Conservation (phyloP, 164 flowering plant genomes). For the Houttuynia cordata region DNA sequence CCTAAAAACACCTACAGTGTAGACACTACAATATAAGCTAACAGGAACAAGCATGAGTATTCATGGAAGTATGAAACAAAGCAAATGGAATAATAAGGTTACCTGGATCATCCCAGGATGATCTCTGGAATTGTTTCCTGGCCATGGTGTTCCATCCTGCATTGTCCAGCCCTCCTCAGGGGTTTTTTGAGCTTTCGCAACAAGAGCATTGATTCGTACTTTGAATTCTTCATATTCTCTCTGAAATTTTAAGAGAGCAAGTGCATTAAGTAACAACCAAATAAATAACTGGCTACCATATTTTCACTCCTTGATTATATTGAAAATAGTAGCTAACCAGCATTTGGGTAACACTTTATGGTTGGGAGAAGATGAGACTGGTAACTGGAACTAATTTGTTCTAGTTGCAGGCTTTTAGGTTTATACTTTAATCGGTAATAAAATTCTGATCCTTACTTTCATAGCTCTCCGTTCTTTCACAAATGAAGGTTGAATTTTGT, state of each 20-base stretch:
- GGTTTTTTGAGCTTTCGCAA: constrained; percentile 82
- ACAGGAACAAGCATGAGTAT: constrained; percentile 1
- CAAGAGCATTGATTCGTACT: constrained; percentile 85
- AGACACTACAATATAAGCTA: constrained; percentile 3
- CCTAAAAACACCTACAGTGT: constrained; percentile 75
- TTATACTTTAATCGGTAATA: too few relatives aligned
- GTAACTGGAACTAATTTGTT: background rate
- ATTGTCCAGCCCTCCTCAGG: constrained; percentile 99
- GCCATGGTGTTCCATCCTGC: constrained; percentile 97
- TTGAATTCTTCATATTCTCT: constrained; percentile 96
- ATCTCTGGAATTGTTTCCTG: constrained; percentile 92
- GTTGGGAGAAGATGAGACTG: background rate
- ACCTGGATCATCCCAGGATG: constrained; percentile 99
- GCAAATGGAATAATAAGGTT: background rate
- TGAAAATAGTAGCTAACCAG: background rate
- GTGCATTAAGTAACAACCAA: background rate
- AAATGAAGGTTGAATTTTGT: constrained; percentile 93
- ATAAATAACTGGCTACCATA: too few relatives aligned
- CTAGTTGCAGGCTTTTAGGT: background rate
- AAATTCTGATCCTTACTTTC: constrained; percentile 48
- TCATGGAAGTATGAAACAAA: background rate
- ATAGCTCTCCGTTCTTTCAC: constrained; percentile 92
- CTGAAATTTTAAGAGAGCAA: constrained; percentile 22
- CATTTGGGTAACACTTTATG: background rate
- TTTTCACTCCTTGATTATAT: too few relatives aligned